Evolutionary conservation across 176 grass and related monocot species (phyloP), one percentile per base, ranked within the genome.

Genomic region (Carex parvula): DNA sequence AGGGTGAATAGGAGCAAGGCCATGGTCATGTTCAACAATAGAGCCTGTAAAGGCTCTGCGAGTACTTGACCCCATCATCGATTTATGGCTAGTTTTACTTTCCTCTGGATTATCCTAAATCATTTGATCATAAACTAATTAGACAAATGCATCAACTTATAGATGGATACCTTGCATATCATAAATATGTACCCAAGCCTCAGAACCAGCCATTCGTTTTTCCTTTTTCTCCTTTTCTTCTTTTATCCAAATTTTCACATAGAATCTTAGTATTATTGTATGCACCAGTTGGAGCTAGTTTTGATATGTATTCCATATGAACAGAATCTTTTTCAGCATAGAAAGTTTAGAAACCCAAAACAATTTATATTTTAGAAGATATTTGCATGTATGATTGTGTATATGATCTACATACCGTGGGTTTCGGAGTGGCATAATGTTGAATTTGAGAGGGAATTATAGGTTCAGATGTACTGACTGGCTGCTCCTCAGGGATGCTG

Each of bases 21-120:
- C 81, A 29, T 93, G 84, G 52, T 88, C 89, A 30, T 84, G 93
- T 54, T 95, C 93, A 85, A 99, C 64, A 65, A 99, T 95, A 53
- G 89, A 92, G 60, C 96, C 93, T 4, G 86, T 90, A 77, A 97
- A 97, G 63, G 92, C 90, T 20, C 33, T 18, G 60, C 21, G 41
- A 64, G 22, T 76, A 89, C 41, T 44, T 83, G 44, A 83, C 2
- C 44, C 24, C 83, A 60, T 50, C 39, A 60, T 62, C 42, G 79
- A 3, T 82, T 48, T 82, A 20, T 69, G 72, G 32, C 14, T 55
- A 17, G 48, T 78, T 84, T 64, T 32, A 68, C 57, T 53, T 67
- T 32, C 80, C 80, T 82, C 80, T 64, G 67, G 81, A 82, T 10
- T 11, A 30, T 71, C 13, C 32, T 72, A 10, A 30, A 84, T 9